phyloP scores from a whole-genome alignment of 179 eudicot species.

The Silene coronaria region DNA sequence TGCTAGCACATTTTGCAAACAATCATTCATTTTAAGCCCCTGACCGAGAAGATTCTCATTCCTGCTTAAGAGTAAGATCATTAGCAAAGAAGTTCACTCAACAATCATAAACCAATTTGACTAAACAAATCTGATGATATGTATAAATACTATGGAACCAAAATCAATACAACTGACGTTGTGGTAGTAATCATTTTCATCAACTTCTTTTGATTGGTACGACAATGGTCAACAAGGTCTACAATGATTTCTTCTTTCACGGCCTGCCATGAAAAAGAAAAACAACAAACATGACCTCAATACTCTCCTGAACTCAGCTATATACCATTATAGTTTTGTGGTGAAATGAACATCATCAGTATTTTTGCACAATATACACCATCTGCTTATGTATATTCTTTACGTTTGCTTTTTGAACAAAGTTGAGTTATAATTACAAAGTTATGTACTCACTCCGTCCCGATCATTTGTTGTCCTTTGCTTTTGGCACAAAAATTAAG shows the following conservation, averaged over 20 bases:
- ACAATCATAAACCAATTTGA: neutral
- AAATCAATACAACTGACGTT: slow-evolving; percentile 34
- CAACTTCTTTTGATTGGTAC: slow-evolving; percentile 78
- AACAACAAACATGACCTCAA: neutral
- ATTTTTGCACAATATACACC: too few species aligned
- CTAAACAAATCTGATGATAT: neutral
- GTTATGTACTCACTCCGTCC: too few species aligned
- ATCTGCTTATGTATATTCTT: too few species aligned
- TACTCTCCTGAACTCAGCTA: too few species aligned
- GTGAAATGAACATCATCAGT: too few species aligned
- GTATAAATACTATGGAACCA: neutral
- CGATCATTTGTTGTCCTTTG: too few species aligned
- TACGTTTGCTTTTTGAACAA: too few species aligned
- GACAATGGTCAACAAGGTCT: slow-evolving; percentile 79
- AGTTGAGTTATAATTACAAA: too few species aligned
- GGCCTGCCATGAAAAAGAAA: slow-evolving; percentile 42
- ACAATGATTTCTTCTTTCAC: slow-evolving; percentile 80
- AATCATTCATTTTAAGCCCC: slow-evolving; percentile 86
- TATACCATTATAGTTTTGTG: too few species aligned
- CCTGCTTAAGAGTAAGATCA: slow-evolving; percentile 35
- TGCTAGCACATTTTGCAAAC: slow-evolving; percentile 61
- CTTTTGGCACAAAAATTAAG: too few species aligned
- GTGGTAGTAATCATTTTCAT: slow-evolving; percentile 72
- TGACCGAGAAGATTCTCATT: slow-evolving; percentile 79
- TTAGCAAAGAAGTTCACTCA: neutral